These are phyloP conservation scores for Metarhizium album DNA, from an alignment of 2,329 filamentous ascomycete species.

Conservation along the genomic window DNA sequence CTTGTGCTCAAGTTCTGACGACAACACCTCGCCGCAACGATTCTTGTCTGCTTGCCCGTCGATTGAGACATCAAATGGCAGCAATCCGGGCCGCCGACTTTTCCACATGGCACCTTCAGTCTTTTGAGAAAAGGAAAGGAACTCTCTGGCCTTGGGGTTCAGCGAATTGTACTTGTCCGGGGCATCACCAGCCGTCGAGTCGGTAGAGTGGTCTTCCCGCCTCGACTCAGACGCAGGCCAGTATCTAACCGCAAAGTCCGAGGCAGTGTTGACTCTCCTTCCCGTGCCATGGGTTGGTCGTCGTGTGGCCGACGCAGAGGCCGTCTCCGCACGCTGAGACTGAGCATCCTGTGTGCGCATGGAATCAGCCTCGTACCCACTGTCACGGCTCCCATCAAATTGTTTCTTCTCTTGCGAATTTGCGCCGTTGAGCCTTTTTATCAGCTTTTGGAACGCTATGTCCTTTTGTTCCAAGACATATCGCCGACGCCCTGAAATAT, in stretches of 20 bases:
- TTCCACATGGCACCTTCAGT: neutral
- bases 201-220: neutral
- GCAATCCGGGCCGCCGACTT: neutral
- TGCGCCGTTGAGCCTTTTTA: conserved; percentile 16
- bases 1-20: neutral
- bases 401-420: conserved; percentile 1
- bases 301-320: neutral
- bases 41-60: neutral
- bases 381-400: neutral
- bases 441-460: conserved; percentile 16
- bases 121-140: conserved; percentile 6
- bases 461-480: conserved; percentile 1
- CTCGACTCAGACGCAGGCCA: neutral
- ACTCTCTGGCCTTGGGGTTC: conserved; percentile 12
- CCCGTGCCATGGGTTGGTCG: conserved; percentile 1
- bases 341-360: neutral
- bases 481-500: neutral
- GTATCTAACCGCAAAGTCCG: conserved; percentile 7
- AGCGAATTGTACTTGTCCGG: conserved; percentile 3
- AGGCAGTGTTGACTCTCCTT: conserved; percentile 9
- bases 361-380: neutral
- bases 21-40: neutral
- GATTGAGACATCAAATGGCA: neutral
- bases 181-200: neutral
- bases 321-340: neutral